phyloP scores from a whole-genome alignment of 106 monocot species.

The Apostasia ramifera region DNA sequence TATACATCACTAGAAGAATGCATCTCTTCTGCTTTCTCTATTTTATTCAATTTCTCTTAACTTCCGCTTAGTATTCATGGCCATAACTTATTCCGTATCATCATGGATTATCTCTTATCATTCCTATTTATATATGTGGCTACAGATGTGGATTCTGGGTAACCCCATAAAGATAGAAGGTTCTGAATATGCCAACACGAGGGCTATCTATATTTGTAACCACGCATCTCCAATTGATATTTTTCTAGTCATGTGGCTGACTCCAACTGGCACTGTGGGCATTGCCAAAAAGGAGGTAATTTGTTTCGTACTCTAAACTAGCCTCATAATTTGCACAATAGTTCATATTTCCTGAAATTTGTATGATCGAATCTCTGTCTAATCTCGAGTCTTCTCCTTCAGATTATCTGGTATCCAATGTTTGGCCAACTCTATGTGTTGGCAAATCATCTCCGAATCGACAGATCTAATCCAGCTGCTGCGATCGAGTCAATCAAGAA shows the following conservation, averaged over 20 bases:
- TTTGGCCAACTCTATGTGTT: constrained; percentile 65
- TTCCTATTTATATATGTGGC: neutral
- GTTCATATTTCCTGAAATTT: too few relatives aligned
- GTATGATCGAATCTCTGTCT: too few relatives aligned
- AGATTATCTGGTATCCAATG: constrained; percentile 74
- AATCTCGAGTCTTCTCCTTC: neutral
- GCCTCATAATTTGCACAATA: too few relatives aligned
- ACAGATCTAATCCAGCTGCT: constrained; percentile 50
- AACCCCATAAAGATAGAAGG: constrained; percentile 52
- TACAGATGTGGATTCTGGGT: constrained; percentile 62
- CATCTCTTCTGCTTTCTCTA: too few relatives aligned
- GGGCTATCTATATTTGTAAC: constrained; percentile 55
- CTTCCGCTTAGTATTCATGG: too few relatives aligned
- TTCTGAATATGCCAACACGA: constrained; percentile 40
- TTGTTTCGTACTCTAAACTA: neutral
- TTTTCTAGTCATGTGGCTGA: constrained; percentile 59
- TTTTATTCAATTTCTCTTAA: too few relatives aligned
- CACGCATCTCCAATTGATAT: constrained; percentile 59
- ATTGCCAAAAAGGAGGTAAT: constrained; percentile 69
- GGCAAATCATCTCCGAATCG: constrained; percentile 71
- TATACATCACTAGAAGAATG: too few relatives aligned
- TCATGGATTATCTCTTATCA: neutral
- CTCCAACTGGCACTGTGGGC: constrained; percentile 57
- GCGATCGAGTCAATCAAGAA: constrained; percentile 57
- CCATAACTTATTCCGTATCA: too few relatives aligned